phyloP scores from a whole-genome alignment of 176 grass and related monocot species.

The Paspalum notatum region DNA sequence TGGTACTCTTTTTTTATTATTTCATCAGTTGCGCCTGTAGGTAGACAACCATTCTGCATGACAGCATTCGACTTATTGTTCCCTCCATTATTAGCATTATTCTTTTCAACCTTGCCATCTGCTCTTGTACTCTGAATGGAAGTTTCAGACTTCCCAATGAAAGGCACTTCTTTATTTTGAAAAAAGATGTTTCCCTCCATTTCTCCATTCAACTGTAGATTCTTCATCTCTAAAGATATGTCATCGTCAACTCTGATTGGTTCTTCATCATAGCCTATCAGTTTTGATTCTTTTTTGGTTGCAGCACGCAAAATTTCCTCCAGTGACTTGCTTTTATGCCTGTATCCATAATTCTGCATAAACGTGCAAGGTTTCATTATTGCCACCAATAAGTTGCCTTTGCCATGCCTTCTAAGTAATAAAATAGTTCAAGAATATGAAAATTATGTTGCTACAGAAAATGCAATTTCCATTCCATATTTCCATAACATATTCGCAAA shows the following conservation, averaged over 20 bases:
- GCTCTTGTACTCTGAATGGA: constrained; percentile 26
- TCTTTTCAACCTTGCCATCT: constrained; percentile 37
- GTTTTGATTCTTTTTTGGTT: constrained; percentile 65
- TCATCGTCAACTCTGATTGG: constrained; percentile 55
- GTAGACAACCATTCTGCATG: constrained; percentile 27
- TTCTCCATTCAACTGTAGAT: constrained; percentile 18
- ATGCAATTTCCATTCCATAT: constrained; percentile 23
- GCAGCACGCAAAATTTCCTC: constrained; percentile 68
- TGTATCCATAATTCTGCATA: constrained; percentile 77
- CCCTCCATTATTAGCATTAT: constrained; percentile 22
- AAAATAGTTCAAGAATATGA: constrained; percentile 13
- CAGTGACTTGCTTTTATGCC: constrained; percentile 79
- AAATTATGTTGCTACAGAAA: constrained; percentile 1
- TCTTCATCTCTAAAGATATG: constrained; percentile 38
- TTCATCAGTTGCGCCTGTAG: constrained; percentile 22
- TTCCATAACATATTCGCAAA: constrained; percentile 28
- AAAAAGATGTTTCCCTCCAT: constrained; percentile 31
- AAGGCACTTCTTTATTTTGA: constrained; percentile 20
- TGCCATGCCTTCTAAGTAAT: constrained; percentile 37
- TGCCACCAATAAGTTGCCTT: constrained; percentile 15
- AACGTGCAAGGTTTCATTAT: constrained; percentile 23
- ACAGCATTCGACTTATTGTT: constrained; percentile 29
- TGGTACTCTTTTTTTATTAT: constrained; percentile 42
- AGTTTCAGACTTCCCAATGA: constrained; percentile 9
- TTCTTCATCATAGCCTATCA: constrained; percentile 91